phyloP scores from a whole-genome alignment of 805 yeast genomes.

The Millerozyma acaciae region DNA sequence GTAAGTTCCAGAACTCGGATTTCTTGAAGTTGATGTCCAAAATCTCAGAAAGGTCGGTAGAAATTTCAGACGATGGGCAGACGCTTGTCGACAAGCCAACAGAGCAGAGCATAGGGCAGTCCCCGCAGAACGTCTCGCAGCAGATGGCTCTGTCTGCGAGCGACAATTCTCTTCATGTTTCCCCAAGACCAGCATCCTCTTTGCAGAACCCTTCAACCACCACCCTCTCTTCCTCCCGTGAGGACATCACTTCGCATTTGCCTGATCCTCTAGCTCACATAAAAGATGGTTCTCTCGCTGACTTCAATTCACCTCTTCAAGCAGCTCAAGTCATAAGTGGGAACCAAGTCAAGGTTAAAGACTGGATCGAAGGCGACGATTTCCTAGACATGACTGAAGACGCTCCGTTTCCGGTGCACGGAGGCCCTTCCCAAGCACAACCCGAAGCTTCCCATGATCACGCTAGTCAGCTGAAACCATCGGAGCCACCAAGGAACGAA shows the following conservation, averaged over 20 bases:
- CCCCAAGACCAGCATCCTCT: background rate
- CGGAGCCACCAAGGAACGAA: conserved; percentile 1
- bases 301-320: conserved; percentile 27
- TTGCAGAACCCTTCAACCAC: conserved; percentile 1
- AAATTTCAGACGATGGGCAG: conserved; percentile 33
- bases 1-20: conserved; percentile 32
- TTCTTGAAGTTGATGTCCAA: conserved; percentile 39
- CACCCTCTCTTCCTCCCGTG: conserved; percentile 1
- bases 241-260: conserved; percentile 18
- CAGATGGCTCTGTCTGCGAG: background rate
- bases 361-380: conserved; percentile 37
- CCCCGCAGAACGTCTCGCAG: background rate
- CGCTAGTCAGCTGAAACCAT: too few species aligned
- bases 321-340: conserved; percentile 42
- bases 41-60: conserved; percentile 35
- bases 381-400: conserved; percentile 16
- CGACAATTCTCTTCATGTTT: background rate
- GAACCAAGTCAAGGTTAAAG: conserved; percentile 29
- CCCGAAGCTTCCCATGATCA: too few species aligned
- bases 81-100: conserved; percentile 27
- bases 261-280: conserved; percentile 45
- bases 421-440: background rate
- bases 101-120: conserved; percentile 33
- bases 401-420: conserved; percentile 1
- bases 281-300: conserved; percentile 33